A percentile compares a stretch with the other conserved stretches of the same genome.
phyloP scores from a whole-genome alignment of 345 rosid genomes.

The Angophora floribunda region DNA sequence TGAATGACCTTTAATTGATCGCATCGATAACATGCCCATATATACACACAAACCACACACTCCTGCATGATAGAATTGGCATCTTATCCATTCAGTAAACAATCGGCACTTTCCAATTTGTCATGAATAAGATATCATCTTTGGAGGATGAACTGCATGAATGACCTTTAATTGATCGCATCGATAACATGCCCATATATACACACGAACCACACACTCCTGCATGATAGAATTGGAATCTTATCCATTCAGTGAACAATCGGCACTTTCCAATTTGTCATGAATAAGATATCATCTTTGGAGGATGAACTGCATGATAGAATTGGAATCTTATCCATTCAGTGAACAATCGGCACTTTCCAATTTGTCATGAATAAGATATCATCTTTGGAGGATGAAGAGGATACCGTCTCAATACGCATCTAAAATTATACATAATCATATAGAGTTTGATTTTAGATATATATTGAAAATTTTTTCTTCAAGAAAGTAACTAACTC shows the following conservation, averaged over 20 bases:
- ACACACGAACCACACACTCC: not conserved
- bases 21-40: not conserved
- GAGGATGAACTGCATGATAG: not conserved
- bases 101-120: not conserved
- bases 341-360: rapidly evolving
- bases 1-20: not conserved
- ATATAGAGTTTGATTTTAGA: not conserved
- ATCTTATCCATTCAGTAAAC: not conserved
- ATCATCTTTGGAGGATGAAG: not conserved
- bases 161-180: not conserved
- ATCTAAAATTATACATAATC: not conserved
- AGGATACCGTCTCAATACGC: rapidly evolving
- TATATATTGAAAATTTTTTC: too few relatives aligned
- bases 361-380: not conserved
- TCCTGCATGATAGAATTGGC: not conserved
- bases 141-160: too few relatives aligned
- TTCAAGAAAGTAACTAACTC: not conserved
- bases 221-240: not conserved
- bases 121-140: not conserved
- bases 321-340: not conserved
- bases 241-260: not conserved
- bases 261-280: not conserved
- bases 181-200: not conserved
- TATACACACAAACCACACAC: not conserved
- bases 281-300: too few relatives aligned